phyloP scores from a whole-genome alignment of 2,329 filamentous ascomycete genomes.

The Penicillium verrucosum region DNA sequence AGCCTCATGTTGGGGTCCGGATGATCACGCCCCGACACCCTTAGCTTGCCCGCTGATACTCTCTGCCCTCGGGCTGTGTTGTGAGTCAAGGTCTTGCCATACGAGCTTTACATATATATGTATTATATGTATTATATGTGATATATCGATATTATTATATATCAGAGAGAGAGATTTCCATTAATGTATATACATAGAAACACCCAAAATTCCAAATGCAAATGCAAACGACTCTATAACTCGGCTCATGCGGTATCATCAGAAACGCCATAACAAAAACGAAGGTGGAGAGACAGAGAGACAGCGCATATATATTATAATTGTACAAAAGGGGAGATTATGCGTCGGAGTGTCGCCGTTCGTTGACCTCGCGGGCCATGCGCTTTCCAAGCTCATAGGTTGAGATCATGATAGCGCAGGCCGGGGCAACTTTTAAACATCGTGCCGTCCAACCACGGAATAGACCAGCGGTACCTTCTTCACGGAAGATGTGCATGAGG shows the following conservation, averaged over 20 bases:
- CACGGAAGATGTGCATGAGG: conserved; percentile 84
- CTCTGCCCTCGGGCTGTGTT: conserved; percentile 9
- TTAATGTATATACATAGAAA: conserved; percentile 6
- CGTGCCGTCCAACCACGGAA: conserved; percentile 91
- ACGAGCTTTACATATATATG: too few relatives aligned
- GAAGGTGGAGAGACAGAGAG: conserved; percentile 16
- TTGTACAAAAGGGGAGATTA: conserved; percentile 11
- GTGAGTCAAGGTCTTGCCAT: conserved; percentile 11
- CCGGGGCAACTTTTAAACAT: conserved; percentile 89
- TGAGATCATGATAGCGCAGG: conserved; percentile 98
- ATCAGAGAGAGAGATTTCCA: background rate
- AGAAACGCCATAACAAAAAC: conserved; percentile 16
- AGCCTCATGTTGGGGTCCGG: conserved; percentile 20
- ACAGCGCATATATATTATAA: conserved; percentile 18
- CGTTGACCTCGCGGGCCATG: conserved; percentile 73
- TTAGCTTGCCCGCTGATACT: conserved; percentile 10
- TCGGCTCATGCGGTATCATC: conserved; percentile 25
- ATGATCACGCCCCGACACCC: conserved; percentile 17
- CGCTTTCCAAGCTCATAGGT: conserved; percentile 96
- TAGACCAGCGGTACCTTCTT: conserved; percentile 75
- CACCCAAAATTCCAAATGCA: conserved; percentile 5
- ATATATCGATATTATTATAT: background rate
- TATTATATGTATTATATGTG: too few relatives aligned
- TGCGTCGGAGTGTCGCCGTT: conserved; percentile 42
- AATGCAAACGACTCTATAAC: conserved; percentile 21